These are phyloP conservation scores for Sisymbrium altissimum DNA, from an alignment of 345 rosid species.

Conservation along the genomic window DNA sequence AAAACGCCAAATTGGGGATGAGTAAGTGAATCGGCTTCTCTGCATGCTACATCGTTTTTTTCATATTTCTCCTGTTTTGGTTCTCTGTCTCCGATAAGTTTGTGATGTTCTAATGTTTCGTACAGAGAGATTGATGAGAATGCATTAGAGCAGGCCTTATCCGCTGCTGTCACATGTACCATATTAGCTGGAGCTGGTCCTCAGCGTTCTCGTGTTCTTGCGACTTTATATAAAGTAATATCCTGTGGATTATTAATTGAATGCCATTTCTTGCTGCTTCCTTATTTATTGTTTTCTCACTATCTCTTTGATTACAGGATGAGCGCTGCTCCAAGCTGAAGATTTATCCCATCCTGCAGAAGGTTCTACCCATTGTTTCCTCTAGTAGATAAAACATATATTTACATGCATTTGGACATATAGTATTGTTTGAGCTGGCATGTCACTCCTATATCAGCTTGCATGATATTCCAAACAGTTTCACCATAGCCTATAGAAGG, in stretches of 20 bases:
- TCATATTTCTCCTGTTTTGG: neutral
- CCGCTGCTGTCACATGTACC: slow-evolving; percentile 97
- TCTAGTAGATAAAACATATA: neutral
- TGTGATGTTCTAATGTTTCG: neutral
- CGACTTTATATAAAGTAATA: slow-evolving; percentile 77
- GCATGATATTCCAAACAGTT: neutral
- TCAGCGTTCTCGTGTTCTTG: slow-evolving; percentile 93
- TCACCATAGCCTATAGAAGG: slow-evolving; percentile 4
- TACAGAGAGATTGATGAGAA: slow-evolving; percentile 87
- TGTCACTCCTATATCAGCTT: neutral
- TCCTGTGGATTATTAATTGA: neutral
- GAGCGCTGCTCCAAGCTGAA: slow-evolving; percentile 94
- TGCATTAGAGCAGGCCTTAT: slow-evolving; percentile 84
- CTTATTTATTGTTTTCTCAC: neutral
- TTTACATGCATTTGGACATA: neutral
- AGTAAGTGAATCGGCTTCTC: slow-evolving; percentile 46
- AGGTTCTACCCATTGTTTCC: slow-evolving; percentile 45
- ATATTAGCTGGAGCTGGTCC: slow-evolving; percentile 98
- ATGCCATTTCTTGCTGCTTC: neutral
- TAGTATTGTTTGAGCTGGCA: neutral
- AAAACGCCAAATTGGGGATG: slow-evolving; percentile 89
- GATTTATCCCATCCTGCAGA: slow-evolving; percentile 89
- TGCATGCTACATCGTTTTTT: neutral
- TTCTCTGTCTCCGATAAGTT: neutral
- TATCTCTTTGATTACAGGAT: slow-evolving; percentile 53